Evolutionary conservation across 108 stramenopile genomes (phyloP).

Genomic region (Pseudonitzschia multistriata): DNA sequence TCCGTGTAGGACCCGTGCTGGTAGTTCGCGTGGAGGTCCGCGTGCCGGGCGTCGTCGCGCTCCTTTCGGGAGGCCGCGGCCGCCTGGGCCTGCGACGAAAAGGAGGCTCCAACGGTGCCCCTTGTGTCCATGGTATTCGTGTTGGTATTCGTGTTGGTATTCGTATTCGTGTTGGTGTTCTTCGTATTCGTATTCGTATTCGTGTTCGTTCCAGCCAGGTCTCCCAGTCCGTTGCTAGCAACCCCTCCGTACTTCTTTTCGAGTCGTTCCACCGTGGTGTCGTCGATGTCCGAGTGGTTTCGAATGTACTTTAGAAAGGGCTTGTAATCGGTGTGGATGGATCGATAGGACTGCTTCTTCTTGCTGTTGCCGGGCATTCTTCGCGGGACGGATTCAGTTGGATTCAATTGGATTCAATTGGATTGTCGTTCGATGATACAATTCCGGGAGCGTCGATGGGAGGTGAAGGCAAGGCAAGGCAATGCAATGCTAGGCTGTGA

Average conservation of each 20-base stretch:
- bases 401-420: no score
- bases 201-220: background rate
- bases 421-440: no score
- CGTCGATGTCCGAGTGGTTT: background rate
- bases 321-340: background rate
- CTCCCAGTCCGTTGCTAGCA: background rate
- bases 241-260: background rate
- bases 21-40: slow-evolving; percentile 2
- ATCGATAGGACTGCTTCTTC: background rate
- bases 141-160: background rate
- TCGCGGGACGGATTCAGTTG: no score
- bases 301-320: slow-evolving; percentile 5
- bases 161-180: background rate
- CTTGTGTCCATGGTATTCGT: background rate
- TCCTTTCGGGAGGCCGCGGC: background rate
- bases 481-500: no score
- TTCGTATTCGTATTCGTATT: no score
- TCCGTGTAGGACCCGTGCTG: background rate
- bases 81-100: background rate
- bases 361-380: background rate
- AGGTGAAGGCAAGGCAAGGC: no score
- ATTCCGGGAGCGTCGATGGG: no score
- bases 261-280: background rate
- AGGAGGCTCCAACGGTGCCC: background rate
- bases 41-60: background rate